Evolutionary conservation across 2,329 filamentous ascomycete genomes (phyloP), one percentile per base, ranked within the genome.

Genomic region (Colletotrichum chrysophilum): DNA sequence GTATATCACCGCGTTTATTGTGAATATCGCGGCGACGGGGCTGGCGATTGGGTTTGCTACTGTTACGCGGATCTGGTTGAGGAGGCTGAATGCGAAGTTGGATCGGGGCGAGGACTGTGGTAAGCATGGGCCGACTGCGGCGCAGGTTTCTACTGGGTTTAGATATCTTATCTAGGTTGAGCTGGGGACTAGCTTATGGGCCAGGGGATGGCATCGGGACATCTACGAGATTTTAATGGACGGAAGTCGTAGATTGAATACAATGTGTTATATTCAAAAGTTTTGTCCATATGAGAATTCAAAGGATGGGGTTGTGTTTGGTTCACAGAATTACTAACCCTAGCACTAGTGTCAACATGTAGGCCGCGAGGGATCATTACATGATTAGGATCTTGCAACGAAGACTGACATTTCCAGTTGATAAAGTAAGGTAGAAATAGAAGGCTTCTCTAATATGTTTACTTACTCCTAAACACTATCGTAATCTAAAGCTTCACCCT

Each of bases 21-120:
- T 82, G 30, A 81, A 81, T 70, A 48, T 82, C 1, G 81, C 71
- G 10, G 81, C 81, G 4, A 78, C 79, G 14, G 81, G 69, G 4
- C 43, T 81, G 18, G 81, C 81, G 10, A 81, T 81, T 34, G 79
- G 34, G 5, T 81, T 82, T 30, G 81, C 81, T 7, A 77, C 77
- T 1, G 75, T 77, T 8, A 80, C 81, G 36, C 69, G 78, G 34
- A 73, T 81, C n/a, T 81, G 81, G 71, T 70, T 83, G 32, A 69
- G 75, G 48, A 66, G 79, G 52, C 70, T 79, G 66, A 83, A 83
- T 60, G 77, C 74, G 14, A 82, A 79, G 77, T 70, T 83, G 52
- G 80, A 80, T 16, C 74, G 78, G 14, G 81, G 80, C 1, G 74
- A 81, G 75, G 76, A 79, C 12, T 24, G 68, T 8, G 81, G 80